Evolutionary conservation across 2,329 filamentous ascomycete species (phyloP), one percentile per base, ranked within the genome.

Genomic region (Camillea tinctor): DNA sequence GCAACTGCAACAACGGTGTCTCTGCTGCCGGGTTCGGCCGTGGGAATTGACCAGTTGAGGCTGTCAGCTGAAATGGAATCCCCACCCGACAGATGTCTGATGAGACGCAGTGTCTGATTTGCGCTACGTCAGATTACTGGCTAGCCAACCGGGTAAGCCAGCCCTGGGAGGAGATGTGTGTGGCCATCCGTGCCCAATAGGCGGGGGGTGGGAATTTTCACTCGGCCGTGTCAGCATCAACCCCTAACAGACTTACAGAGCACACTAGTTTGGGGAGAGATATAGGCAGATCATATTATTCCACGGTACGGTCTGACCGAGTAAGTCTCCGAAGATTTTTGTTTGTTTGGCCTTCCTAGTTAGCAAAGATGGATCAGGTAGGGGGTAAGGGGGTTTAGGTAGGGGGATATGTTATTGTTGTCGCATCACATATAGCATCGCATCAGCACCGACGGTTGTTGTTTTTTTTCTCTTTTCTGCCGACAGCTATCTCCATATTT

Each of bases 61-160:
- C 65, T 67, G 64, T 60, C 63, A 67, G 65, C 65, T 67, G 65
- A 67, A 64, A 50, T 60, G 62, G 58, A 60, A 66, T 49, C 65
- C 61, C 65, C 65, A 63, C 65, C 62, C 64, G 53, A 57, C 26
- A 57, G 53, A 50, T 61, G 57, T 57, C 57, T 60, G 60, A 65
- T 61, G 65, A 61, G 61, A 63, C 64, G 54, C 61, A 56, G 57
- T 65, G 64, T 67, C 62, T 63, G 64, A 66, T 63, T 54, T 54
- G 40, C 48, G 22, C 24, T 24, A 53, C 51, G 51, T 53, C 51
- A 53, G 51, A 53, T 24, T 17, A 58, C 30, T 19, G 57, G 49
- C 56, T 49, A 56, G 50, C 55, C 55, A 56, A 30, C 63, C 62
- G 62, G 61, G 57, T 63, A 64, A 67, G 63, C 63, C 62, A 61